Base-by-base conservation (phyloP, 2,329 filamentous ascomycete genomes). In the Talaromyces sp. region DNA sequence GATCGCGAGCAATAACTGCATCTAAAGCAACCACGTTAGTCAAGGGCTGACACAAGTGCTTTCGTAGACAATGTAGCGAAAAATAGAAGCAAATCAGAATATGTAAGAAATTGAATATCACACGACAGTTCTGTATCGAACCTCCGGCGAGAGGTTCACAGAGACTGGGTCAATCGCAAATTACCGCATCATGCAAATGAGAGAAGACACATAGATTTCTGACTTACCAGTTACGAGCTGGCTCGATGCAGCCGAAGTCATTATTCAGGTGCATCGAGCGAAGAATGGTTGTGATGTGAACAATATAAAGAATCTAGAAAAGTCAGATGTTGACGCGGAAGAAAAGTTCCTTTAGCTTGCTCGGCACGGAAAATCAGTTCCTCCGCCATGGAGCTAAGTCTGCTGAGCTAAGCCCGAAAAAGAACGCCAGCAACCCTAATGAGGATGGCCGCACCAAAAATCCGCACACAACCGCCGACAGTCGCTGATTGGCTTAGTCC, bases 41-140 rank as follows among this genome's bases (percentile, higher is more conserved):
- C n/a, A 37, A 56, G n/a, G n/a, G 33, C 52, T 5, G 39, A 37
- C 33, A 56, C 3, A 16, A 2, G 13, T 54, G 2, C 2, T 39
- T 39, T 37, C 1, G 33, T 56, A 13, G n/a, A 39, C 10, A 56
- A 8, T 8, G 4, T 3, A 37, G 10, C 14, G 13, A 8, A 11
- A 13, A 64, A 43, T 16, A 45, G 39, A 16, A 37, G 61, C 65
- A 71, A 75, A 78, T 97, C 93, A 97, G 93, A 92, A 97, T 96
- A 97, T 96, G 93, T 97, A 97, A 97, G 93, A 94, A 87, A 66
- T 87, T 89, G 81, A 93, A 91, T 96, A 90, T 97, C 93, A 96
- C 73, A 83, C 79, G 86, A 82, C 85, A 82, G 81, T 76, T 82
- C 84, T 89, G 89, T 93, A 89, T 89, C 85, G 89, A 76, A 84